Percentiles rank a stretch among this genome's conserved stretches.
Conservation (phyloP, 257 asterid genomes). For the Capsicum baccatum region DNA sequence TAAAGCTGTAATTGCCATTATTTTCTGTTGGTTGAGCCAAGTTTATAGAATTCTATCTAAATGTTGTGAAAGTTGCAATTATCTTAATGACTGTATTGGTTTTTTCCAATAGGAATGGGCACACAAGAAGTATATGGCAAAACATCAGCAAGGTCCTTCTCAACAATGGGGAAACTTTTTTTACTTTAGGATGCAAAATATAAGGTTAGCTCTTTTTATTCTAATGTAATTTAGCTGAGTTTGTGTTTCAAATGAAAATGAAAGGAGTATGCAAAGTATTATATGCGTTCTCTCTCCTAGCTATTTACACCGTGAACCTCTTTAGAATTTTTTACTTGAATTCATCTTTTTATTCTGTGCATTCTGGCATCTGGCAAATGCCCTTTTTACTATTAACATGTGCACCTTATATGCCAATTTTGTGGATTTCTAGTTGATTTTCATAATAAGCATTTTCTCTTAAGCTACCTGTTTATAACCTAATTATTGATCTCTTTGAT, state of each 20-base stretch:
- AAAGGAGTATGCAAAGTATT: not conserved
- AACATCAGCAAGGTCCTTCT: slow-evolving; percentile 98
- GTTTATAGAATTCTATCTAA: not conserved
- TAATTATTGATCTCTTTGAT: not conserved
- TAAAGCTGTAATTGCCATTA: slow-evolving; percentile 19
- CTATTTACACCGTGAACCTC: not conserved
- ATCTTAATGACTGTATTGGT: not conserved
- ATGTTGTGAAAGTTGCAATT: not conserved
- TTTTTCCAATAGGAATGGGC: slow-evolving; percentile 74
- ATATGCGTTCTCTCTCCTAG: not conserved
- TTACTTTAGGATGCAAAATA: slow-evolving; percentile 95
- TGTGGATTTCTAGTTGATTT: slow-evolving; percentile 22
- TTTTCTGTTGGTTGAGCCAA: slow-evolving; percentile 14
- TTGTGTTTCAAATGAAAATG: not conserved
- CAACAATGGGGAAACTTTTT: slow-evolving; percentile 98
- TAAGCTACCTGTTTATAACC: not conserved
- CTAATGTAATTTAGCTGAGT: not conserved
- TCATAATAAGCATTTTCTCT: not conserved
- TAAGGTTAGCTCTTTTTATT: slow-evolving; percentile 58
- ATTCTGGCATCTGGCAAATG: slow-evolving; percentile 6
- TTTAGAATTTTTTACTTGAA: not conserved
- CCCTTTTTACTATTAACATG: not conserved
- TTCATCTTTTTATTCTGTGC: not conserved
- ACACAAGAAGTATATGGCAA: slow-evolving; percentile 84
- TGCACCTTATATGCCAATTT: not conserved